These are phyloP conservation scores for Skeletonema tropicum DNA, from an alignment of 108 stramenopile genomes.

Conservation along the genomic window DNA sequence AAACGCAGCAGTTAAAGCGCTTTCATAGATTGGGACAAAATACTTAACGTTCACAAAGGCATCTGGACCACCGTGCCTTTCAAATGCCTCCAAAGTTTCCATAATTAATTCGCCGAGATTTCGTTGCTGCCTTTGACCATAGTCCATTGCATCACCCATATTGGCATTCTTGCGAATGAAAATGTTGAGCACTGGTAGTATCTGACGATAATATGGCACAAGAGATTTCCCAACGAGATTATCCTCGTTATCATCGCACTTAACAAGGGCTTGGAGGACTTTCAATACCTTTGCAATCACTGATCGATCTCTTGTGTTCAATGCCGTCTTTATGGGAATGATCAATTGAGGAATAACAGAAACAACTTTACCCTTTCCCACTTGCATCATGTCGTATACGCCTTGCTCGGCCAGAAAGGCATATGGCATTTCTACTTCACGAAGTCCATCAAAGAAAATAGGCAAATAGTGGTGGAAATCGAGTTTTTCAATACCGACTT, in stretches of 20 bases:
- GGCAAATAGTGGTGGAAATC: constrained; percentile 92
- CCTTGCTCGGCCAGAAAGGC: constrained; percentile 89
- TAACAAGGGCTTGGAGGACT: constrained; percentile 86
- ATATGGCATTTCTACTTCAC: constrained; percentile 88
- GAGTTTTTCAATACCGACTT: constrained; percentile 83
- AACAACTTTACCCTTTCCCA: constrained; percentile 75
- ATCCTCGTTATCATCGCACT: constrained; percentile 75
- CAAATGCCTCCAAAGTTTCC: constrained; percentile 86
- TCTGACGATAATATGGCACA: constrained; percentile 90
- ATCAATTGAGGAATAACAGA: constrained; percentile 89
- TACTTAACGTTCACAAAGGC: constrained; percentile 92
- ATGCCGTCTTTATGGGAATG: constrained; percentile 89
- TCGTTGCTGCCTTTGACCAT: constrained; percentile 77
- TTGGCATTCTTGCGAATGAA: constrained; percentile 76
- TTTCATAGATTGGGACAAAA: constrained; percentile 73
- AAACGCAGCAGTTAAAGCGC: constrained; percentile 16
- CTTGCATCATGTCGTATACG: constrained; percentile 86
- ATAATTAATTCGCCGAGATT: constrained; percentile 82
- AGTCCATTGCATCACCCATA: constrained; percentile 85
- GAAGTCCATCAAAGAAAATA: constrained; percentile 90
- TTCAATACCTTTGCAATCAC: constrained; percentile 90
- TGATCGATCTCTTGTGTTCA: constrained; percentile 80
- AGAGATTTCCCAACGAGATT: constrained; percentile 86
- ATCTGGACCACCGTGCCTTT: constrained; percentile 83
- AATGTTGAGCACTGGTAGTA: constrained; percentile 89